Percentiles rank a stretch among this genome's conserved stretches.
Conservation (phyloP, 805 yeast species). For the Saturnispora galanensis region DNA sequence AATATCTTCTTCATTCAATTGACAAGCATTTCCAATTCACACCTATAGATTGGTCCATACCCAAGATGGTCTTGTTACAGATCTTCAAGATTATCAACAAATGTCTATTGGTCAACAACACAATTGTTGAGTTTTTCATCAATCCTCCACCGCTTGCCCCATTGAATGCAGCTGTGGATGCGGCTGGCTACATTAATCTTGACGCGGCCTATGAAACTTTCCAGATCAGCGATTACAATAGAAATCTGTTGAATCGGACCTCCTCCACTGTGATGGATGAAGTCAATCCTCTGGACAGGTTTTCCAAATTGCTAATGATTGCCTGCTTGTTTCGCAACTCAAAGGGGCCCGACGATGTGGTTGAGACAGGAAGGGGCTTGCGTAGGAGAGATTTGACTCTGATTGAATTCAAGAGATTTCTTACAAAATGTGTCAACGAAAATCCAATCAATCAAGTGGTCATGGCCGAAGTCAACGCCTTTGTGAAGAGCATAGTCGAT, state of each 20-base stretch:
- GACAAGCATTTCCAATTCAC: conserved; percentile 13
- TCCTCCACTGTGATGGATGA: neutral
- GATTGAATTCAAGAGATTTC: conserved; percentile 22
- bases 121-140: conserved; percentile 12
- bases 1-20: conserved; percentile 17
- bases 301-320: conserved; percentile 14
- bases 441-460: too few species aligned
- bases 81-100: conserved; percentile 20
- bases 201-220: neutral
- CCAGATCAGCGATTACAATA: conserved; percentile 3
- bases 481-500: too few species aligned
- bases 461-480: too few species aligned
- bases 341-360: conserved; percentile 13
- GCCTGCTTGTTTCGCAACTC: conserved; percentile 14
- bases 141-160: too few species aligned
- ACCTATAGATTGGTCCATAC: conserved; percentile 2
- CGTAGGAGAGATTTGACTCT: conserved; percentile 18
- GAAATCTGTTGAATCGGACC: neutral
- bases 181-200: neutral
- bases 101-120: neutral
- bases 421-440: conserved; percentile 17
- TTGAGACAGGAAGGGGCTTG: conserved; percentile 11
- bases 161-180: neutral
- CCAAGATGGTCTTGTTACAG: conserved; percentile 18
- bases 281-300: conserved; percentile 11